Base-by-base conservation (phyloP, 805 yeast species). In the Hanseniaspora mollemarum region DNA sequence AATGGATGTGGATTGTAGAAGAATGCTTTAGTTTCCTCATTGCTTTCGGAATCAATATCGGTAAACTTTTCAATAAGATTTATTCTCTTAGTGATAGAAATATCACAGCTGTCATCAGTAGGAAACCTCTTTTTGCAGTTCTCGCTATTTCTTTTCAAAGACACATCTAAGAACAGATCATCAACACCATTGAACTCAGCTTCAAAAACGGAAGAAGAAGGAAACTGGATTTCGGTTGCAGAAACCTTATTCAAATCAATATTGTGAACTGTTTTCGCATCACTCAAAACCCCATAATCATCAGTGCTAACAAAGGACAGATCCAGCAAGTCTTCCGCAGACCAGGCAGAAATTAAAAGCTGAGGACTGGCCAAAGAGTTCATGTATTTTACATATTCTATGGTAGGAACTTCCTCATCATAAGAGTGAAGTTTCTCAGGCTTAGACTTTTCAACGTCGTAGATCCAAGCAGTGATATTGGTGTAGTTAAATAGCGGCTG, bases 151-250 rank as follows among this genome's bases (percentile, higher is more conserved):
- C 54, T 51, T 26, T 55, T 36, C 26, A 65, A 53, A 37, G 55
- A 57, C 4, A 66, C 51, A 40, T 69, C 71, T 25, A 67, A 62
- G 51, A 56, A 68, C 2, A 69, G 40, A 8, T 51, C 50, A 26
- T 37, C 12, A 22, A 39, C 44, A 19, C 51, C 51, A 19, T 48
- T 48, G 18, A 32, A 48, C 2, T 18, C 16, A 40, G 70, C 59
- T 1, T 67, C 70, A 54, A 67, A 66, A 35, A 56, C 41, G 26
- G 51, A 49, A 28, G 53, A 58, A 43, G 61, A 58, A 13, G 58
- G 54, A 9, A 60, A 58, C 12, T 38, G 28, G 33, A 40, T 26
- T 2, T 41, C 33, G 1, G 55, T 53, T 16, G 43, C 38, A 1
- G 51, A 21, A 3, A 59, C 31, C n/a, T 26, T 12, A 45, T 53